Percentiles rank a stretch among this genome's conserved stretches.
phyloP scores from a whole-genome alignment of 2,329 filamentous ascomycete species.

The Ilyonectria mors-panacis region DNA sequence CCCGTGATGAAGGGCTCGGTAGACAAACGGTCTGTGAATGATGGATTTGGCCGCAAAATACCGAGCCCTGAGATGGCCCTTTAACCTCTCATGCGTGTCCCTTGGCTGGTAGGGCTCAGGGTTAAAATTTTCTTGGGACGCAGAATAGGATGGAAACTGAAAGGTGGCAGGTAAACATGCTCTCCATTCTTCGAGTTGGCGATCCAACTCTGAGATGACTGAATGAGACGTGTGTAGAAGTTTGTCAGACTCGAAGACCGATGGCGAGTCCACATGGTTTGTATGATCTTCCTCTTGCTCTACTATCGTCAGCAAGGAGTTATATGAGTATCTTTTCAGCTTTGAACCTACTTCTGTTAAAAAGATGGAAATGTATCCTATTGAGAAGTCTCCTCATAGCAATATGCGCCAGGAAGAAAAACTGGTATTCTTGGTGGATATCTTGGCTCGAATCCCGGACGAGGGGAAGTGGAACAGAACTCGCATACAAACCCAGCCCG shows the following conservation, averaged over 20 bases:
- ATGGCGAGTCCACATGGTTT: neutral
- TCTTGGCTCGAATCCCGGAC: constrained; percentile 24
- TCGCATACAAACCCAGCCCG: constrained; percentile 32
- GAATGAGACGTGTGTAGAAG: constrained; percentile 23
- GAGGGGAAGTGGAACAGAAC: constrained; percentile 31
- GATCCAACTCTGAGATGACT: constrained; percentile 31
- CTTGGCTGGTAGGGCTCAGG: neutral
- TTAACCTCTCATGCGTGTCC: constrained; percentile 9
- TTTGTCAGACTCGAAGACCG: neutral
- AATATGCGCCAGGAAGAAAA: constrained; percentile 37
- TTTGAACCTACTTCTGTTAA: constrained; percentile 22
- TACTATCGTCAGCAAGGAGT: neutral
- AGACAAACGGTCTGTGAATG: constrained; percentile 31
- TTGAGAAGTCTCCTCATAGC: constrained; percentile 37
- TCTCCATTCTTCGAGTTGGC: constrained; percentile 38
- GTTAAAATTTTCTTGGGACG: neutral
- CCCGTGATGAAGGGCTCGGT: constrained; percentile 24
- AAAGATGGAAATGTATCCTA: constrained; percentile 35
- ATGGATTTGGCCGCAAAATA: constrained; percentile 19
- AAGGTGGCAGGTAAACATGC: constrained; percentile 27
- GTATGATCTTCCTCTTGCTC: neutral
- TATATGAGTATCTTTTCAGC: too few relatives aligned
- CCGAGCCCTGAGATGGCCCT: constrained; percentile 14
- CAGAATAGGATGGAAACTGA: constrained; percentile 17
- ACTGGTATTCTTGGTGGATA: constrained; percentile 30